These are phyloP conservation scores for Pseudogymnoascus sp. DNA, from an alignment of 2,329 filamentous ascomycete genomes.

Conservation along the genomic window DNA sequence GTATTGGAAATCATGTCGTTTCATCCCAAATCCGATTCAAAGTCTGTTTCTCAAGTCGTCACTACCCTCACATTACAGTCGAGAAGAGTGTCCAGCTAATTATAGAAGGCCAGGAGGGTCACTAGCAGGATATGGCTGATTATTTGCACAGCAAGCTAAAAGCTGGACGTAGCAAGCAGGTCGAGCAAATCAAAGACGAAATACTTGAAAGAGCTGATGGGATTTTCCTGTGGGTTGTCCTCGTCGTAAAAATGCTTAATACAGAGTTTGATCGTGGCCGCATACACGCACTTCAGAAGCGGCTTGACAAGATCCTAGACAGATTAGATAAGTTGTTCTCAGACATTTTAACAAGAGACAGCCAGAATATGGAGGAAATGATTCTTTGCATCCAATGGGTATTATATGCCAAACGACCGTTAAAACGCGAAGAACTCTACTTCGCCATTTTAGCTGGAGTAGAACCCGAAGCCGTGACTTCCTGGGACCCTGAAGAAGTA, in stretches of 20 bases:
- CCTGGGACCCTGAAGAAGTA: constrained; percentile 23
- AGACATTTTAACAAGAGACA: constrained; percentile 43
- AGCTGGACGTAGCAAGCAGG: constrained; percentile 16
- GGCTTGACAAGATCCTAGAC: constrained; percentile 34
- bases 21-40: constrained; percentile 12
- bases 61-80: constrained; percentile 25
- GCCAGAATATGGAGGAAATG: constrained; percentile 34
- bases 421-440: constrained; percentile 40
- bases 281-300: constrained; percentile 20
- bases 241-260: constrained; percentile 35
- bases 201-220: constrained; percentile 21
- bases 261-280: constrained; percentile 31
- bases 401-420: constrained; percentile 39
- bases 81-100: constrained; percentile 20
- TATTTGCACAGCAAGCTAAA: constrained; percentile 24
- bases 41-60: constrained; percentile 25
- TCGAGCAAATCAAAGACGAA: constrained; percentile 20
- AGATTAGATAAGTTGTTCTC: constrained; percentile 42
- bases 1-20: constrained; percentile 17
- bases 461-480: constrained; percentile 16
- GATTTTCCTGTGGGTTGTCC: constrained; percentile 25
- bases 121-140: constrained; percentile 23
- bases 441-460: constrained; percentile 32
- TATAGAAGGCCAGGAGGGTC: constrained; percentile 24
- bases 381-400: constrained; percentile 46